Evolutionary conservation across 164 flowering plant genomes (phyloP), one percentile per base, ranked within the genome.

Genomic region (Taxillus chinensis): DNA sequence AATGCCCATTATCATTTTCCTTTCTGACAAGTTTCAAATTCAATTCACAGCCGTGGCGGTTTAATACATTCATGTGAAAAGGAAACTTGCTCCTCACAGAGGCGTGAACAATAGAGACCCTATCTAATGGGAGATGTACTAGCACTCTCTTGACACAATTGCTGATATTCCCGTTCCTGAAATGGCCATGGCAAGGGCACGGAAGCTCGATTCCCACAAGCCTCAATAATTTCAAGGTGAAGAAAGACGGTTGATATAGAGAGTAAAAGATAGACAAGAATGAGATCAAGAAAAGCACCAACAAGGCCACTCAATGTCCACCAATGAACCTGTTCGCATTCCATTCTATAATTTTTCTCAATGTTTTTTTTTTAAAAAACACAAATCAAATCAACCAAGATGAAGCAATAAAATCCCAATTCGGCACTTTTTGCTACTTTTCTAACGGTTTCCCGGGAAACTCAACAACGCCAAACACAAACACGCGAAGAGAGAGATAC

Each of bases 281-380:
- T 73, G 39, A 93, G 86, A 74, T 93, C 96, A 56, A 93, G 81
- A 75, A 76, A 93, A 12, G 96, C 95, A 45, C 88, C 97, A 9
- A 90, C 83, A 8, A 93, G 68, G 10, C 69, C 75, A 39, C 66
- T 61, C 39, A 90, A 80, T 0, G 86, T 85, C 98, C 97, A 93
- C 7, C 74, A 66, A 8, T 74, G 73, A 50, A 77, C 73, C 41
- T 68, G 78, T 27, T 74, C 59, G 65, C 89, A 87, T 5, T 67
- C 80, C 83, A 77, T 79, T 55, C 16, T 42, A 27, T 27, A 27
- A 27, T 27, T 27, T 27, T 27, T 27, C 2, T 27, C 27, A 27
- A 27, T 27, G 27, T 27, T 27, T 27, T 27, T 27, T 27, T 27
- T n/a, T n/a, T n/a, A n/a, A n/a, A n/a, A 27, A 27, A 27, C 27